Evolutionary conservation across 768 basidiomycete genomes (phyloP), one percentile per base, ranked within the genome.

Genomic region (Hydnum rufescens): DNA sequence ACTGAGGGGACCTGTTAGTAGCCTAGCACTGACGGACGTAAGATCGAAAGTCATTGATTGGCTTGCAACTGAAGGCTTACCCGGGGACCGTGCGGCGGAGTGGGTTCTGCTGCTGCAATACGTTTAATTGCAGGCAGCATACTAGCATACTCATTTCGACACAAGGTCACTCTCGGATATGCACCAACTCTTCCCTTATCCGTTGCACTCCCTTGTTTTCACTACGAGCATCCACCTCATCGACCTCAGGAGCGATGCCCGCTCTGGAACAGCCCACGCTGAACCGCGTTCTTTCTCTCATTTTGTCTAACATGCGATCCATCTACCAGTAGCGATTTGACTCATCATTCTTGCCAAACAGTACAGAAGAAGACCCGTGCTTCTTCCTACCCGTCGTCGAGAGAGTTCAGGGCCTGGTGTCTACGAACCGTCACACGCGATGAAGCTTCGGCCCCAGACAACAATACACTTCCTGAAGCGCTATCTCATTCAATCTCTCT

Each of bases 21-120:
- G n/a, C n/a, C n/a, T n/a, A n/a, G n/a, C n/a, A n/a, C n/a, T n/a
- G n/a, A n/a, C n/a, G n/a, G n/a, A n/a, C 3, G 54, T 75, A 16
- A 69, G 80, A 32, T 60, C 69, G 4, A 72, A 78, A 43, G 66
- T 89, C 18, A 69, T 87, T 32, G 56, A 65, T 0, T 89, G 86
- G 86, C 73, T 89, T 49, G 80, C 84, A 0, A 64, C 71, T 23
- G 76, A 82, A 59, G 75, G 71, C 6, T 68, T 88, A 3, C 79
- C 71, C 0, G 79, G 81, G 3, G 85, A 89, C 59, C 62, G 58
- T 29, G 67, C 74, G 19, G 77, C 78, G 1, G 82, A 83, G 23
- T 79, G 85, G 64, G 86, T 80, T 79, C 68, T 82, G 4, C 67
- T 88, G 3, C 67, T n/a, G n/a, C n/a, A n/a, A n/a, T n/a, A n/a